Base-by-base conservation (phyloP, 352 stramenopile species). In the Thalassiosira hispida region DNA sequence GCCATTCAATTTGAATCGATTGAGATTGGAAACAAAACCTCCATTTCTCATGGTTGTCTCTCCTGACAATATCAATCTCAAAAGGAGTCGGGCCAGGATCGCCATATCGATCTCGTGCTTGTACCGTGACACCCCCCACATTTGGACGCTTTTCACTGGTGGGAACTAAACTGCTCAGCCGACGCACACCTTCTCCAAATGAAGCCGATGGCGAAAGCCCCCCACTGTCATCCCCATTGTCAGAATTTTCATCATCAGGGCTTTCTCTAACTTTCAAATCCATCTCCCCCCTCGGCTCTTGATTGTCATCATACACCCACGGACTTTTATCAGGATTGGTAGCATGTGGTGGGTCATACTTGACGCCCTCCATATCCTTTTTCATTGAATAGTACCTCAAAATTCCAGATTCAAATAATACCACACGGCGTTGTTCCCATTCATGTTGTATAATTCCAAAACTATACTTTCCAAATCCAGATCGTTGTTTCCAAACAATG, bases 401-500 rank as follows among this genome's bases (percentile, higher is more conserved):
- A 53, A 79, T 76, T n/a, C 78, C 78, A 25, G 78, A 86, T n/a
- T 69, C 47, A 40, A 73, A 73, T 46, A 86, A 56, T 14, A 56
- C 57, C 9, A 82, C 62, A 31, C 78, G 61, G 31, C 78, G 66
- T 62, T 79, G 67, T 53, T 86, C 78, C 78, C 78, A 86, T 74
- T 86, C 78, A 51, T 82, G 49, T 22, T 72, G 55, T 11, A 86
- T 18, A 23, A 86, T 62, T 11, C 68, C 73, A 27, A 86, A 23
- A 20, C 65, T 71, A 44, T 77, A 86, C 69, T 81, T 82, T 16
- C 78, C 78, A 51, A 86, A 79, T 44, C 78, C 78, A 56, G 72
- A 79, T 23, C 78, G 51, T 56, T 86, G 78, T 55, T 86, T 86
- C 78, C 78, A 86, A 9, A 77, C 72, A 53, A 86, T 82, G n/a